Evolutionary conservation across 768 basidiomycete genomes (phyloP), one percentile per base, ranked within the genome.

Genomic region (Boletus rubroflammeus): DNA sequence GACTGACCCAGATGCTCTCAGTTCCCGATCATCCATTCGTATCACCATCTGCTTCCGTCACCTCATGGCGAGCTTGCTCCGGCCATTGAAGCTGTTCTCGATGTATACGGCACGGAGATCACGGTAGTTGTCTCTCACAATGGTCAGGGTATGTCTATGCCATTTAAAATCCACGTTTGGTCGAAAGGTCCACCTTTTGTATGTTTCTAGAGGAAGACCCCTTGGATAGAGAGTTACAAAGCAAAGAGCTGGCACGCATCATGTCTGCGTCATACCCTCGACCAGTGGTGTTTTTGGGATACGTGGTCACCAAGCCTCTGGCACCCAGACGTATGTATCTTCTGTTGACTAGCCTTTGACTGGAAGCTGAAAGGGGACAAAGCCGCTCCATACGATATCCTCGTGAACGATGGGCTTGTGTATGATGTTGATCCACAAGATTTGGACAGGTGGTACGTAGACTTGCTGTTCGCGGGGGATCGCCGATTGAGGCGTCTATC

Each of bases 111-210:
- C 1, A 85, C 84, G 0, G 78, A 81, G 48, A 81, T 94, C 17
- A 85, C 85, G 6, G 90, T 94, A 0, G 76, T 95, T n/a, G 88
- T 95, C 10, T 79, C 90, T 0, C 93, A 96, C 60, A 95, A 96
- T 65, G 93, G 93, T 6, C 93, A 96, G 79, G 90, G 90, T 87
- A 56, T 49, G 67, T 53, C 32, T n/a, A n/a, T 43, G 5, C 11
- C 19, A 19, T 19, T 29, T 44, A 6, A n/a, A 36, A 25, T 45
- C 21, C 14, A 25, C 1, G 13, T 38, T 38, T 44, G 26, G 28
- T 31, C 36, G 47, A 36, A 50, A 43, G 19, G 17, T 14, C 41
- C 21, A 44, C 17, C 26, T 1, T 26, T 42, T 19, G 3, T 49
- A 31, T 49, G 21, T 38, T 17, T 50, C 23, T 65, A 91, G 93